These are phyloP conservation scores for Adansonia digitata DNA, from an alignment of 345 rosid genomes.

Conservation along the genomic window DNA sequence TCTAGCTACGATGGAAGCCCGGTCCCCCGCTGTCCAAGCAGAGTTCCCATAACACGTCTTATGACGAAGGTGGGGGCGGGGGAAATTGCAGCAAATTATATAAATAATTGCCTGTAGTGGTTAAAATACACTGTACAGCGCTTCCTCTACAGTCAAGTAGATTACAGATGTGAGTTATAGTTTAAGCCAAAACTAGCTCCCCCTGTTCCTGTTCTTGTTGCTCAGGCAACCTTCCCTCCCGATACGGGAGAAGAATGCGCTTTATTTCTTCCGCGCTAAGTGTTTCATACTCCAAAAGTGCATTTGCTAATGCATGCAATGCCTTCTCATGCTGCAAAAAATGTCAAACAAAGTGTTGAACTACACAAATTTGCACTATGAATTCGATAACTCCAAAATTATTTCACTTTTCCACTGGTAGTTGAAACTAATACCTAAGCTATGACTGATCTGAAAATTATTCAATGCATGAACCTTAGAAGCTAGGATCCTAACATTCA, in stretches of 20 bases:
- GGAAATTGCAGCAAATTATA: not conserved
- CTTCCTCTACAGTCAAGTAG: not conserved
- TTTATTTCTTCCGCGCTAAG: conserved; percentile 76
- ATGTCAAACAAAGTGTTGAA: not conserved
- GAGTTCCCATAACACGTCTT: not conserved
- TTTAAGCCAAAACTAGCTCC: conserved; percentile 12
- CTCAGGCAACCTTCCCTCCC: conserved; percentile 52
- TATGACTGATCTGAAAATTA: not conserved
- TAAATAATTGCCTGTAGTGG: not conserved
- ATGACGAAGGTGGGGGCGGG: not conserved
- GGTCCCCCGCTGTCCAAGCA: not conserved
- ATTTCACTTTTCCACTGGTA: not conserved
- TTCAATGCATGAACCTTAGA: not conserved
- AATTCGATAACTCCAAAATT: not conserved
- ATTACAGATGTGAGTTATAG: not conserved
- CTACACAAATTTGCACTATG: not conserved
- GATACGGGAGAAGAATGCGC: conserved; percentile 63
- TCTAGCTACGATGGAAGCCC: not conserved
- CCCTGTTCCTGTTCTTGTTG: conserved; percentile 28
- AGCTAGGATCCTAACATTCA: not conserved
- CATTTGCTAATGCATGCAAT: conserved; percentile 76
- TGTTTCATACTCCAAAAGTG: conserved; percentile 86
- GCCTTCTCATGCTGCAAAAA: conserved; percentile 85
- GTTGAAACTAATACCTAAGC: not conserved
- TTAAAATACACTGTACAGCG: conserved; percentile 8